Evolutionary conservation across 1,284 basidiomycete genomes (phyloP).

Genomic region (Melampsora americana): DNA sequence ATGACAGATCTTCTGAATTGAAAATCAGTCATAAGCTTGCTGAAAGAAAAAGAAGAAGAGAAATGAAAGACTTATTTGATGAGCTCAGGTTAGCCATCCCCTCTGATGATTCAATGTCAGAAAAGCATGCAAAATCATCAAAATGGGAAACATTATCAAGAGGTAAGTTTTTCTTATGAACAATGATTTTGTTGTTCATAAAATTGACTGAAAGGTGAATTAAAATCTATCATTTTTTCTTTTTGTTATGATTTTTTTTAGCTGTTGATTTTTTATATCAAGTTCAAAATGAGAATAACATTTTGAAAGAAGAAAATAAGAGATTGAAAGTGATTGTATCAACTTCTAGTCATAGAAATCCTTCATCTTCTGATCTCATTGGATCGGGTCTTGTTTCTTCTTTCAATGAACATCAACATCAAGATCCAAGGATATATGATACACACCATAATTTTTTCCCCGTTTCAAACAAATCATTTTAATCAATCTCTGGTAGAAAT

Average conservation of each 20-base stretch:
- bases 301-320: conserved; percentile 31
- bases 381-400: no score
- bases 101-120: conserved; percentile 59
- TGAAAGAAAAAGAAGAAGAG: conserved; percentile 87
- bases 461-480: no score
- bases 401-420: no score
- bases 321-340: not conserved
- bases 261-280: conserved; percentile 40
- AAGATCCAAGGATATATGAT: no score
- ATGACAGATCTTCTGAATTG: conserved; percentile 72
- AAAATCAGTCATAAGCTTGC: conserved; percentile 90
- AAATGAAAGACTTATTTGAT: conserved; percentile 96
- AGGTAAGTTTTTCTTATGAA: conserved; percentile 60
- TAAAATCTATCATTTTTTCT: not conserved
- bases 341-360: no score
- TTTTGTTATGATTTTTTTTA: not conserved
- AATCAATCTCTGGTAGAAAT: no score
- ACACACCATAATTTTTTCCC: no score
- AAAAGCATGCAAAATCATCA: conserved; percentile 78
- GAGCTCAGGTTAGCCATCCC: conserved; percentile 85
- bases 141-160: conserved; percentile 96
- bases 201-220: not conserved
- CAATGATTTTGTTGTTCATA: not conserved
- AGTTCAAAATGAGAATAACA: conserved; percentile 19
- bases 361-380: no score